Conservation (phyloP, 2,329 filamentous ascomycete genomes). For the Neofusicoccum parvum region DNA sequence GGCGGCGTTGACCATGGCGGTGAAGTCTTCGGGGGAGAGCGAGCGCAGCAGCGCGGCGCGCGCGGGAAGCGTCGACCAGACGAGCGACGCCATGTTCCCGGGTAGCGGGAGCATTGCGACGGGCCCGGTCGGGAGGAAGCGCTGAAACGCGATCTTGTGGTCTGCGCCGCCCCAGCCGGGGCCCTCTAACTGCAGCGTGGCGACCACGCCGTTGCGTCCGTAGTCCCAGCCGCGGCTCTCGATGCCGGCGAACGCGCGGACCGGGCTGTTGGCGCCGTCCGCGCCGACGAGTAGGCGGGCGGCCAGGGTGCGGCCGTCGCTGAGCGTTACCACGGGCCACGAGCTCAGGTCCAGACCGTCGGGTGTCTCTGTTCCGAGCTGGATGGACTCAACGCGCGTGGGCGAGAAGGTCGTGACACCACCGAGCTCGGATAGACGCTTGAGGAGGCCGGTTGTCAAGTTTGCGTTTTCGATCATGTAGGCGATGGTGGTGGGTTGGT, state of each 20-base stretch:
- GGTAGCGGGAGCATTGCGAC: conserved; percentile 90
- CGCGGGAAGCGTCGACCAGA: conserved; percentile 89
- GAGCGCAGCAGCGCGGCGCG: conserved; percentile 79
- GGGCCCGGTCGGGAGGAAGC: conserved; percentile 90
- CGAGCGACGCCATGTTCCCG: conserved; percentile 77
- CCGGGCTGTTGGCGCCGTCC: conserved; percentile 92
- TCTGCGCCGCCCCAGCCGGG: conserved; percentile 41
- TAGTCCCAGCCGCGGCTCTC: conserved; percentile 92
- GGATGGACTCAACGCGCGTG: conserved; percentile 77
- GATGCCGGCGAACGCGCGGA: conserved; percentile 86
- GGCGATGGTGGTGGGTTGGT: conserved; percentile 66
- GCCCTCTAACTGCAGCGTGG: conserved; percentile 74
- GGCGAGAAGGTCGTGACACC: conserved; percentile 71
- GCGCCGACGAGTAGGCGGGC: conserved; percentile 88
- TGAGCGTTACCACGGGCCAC: conserved; percentile 83
- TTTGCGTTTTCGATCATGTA: conserved; percentile 98
- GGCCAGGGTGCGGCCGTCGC: conserved; percentile 67
- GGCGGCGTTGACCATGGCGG: conserved; percentile 88
- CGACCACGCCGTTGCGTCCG: conserved; percentile 84
- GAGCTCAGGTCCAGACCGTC: conserved; percentile 72
- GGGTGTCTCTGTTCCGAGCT: conserved; percentile 67
- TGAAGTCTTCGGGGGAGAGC: conserved; percentile 71
- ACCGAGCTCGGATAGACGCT: conserved; percentile 69
- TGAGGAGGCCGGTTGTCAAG: conserved; percentile 75
- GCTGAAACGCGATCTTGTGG: conserved; percentile 82